Base-by-base conservation (phyloP, 2,329 filamentous ascomycete species). In the Lecanicillium sp. region DNA sequence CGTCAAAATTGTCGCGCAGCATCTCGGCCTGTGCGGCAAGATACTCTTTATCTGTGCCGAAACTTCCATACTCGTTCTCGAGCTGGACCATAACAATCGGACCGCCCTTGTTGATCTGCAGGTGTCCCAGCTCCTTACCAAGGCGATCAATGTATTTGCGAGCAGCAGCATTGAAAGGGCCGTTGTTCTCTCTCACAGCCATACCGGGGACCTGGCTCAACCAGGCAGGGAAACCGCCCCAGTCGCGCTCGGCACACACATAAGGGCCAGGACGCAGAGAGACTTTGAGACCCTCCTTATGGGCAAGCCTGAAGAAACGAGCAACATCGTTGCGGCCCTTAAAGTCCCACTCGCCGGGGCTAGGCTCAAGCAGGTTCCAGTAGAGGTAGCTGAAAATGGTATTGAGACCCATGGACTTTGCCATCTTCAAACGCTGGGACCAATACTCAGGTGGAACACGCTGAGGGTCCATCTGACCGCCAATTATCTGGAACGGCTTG, bases 381-480 rank as follows among this genome's bases (percentile, higher is more conserved):
- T 63, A 72, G 4, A 71, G 53, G 47, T 72, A 73, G 29, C 59
- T 62, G 44, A 72, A 70, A 52, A 92, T 78, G 42, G 77, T 69
- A 43, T 77, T 71, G 35, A 90, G 64, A 41, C 86, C 85, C 86
- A 94, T 90, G 14, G 85, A 85, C 59, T 80, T 83, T 27, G 83
- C 85, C 62, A 89, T 92, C 62, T 90, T 85, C 49, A 80, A 69
- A 9, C 69, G 59, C 32, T 71, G 61, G 13, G 55, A 49, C 68
- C 68, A 72, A 48, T 69, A 69, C 19, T 57, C 47, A 4, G 53
- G 55, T 1, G 67, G 69, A 28, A 72, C 64, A 11, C 68, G 61
- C 43, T 72, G 69, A 1, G 66, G 66, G 40, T 71, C 67, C 58
- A 71, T 70, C 48, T 71, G 65, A 3, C 67, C 67, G 2, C 67